A percentile compares a stretch with the other conserved stretches of the same genome.
These are phyloP conservation scores for Bacterosira constricta DNA, from an alignment of 108 stramenopile species.

Conservation along the genomic window DNA sequence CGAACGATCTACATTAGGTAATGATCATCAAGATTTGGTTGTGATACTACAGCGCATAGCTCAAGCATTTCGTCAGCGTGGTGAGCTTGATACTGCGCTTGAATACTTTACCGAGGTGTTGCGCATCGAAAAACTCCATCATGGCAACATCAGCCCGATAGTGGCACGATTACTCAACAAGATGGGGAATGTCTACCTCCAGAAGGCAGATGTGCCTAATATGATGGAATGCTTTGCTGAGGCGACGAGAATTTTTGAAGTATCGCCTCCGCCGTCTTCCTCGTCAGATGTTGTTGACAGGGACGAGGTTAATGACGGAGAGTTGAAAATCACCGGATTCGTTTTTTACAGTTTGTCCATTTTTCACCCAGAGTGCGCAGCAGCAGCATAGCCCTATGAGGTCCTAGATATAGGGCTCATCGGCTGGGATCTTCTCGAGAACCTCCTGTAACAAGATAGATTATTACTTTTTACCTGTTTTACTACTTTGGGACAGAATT, in stretches of 20 bases:
- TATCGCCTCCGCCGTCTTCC: not conserved
- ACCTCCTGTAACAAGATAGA: too few species aligned
- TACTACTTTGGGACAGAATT: too few species aligned
- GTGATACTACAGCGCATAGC: conserved; percentile 63
- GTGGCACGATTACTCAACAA: conserved; percentile 58
- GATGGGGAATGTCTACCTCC: conserved; percentile 65
- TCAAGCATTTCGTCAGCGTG: conserved; percentile 55
- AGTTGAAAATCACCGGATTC: conserved; percentile 48
- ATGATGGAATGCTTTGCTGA: conserved; percentile 70
- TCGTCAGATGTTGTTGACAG: not conserved
- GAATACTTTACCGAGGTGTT: conserved; percentile 58
- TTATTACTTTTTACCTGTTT: too few species aligned
- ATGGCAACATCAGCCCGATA: conserved; percentile 3
- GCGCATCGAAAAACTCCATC: conserved; percentile 43
- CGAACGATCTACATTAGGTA: conserved; percentile 51
- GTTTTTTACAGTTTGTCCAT: conserved; percentile 59
- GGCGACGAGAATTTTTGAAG: conserved; percentile 57
- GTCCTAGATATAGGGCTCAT: too few species aligned
- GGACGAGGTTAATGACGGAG: conserved; percentile 9
- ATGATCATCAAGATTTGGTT: conserved; percentile 52
- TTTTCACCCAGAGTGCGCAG: conserved; percentile 66
- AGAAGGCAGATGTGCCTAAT: conserved; percentile 48
- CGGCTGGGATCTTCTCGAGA: too few species aligned
- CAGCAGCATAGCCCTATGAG: too few species aligned
- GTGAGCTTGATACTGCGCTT: conserved; percentile 58